Evolutionary conservation across 2,329 filamentous ascomycete species (phyloP).

Genomic region (Aphanoascus verrucosus): DNA sequence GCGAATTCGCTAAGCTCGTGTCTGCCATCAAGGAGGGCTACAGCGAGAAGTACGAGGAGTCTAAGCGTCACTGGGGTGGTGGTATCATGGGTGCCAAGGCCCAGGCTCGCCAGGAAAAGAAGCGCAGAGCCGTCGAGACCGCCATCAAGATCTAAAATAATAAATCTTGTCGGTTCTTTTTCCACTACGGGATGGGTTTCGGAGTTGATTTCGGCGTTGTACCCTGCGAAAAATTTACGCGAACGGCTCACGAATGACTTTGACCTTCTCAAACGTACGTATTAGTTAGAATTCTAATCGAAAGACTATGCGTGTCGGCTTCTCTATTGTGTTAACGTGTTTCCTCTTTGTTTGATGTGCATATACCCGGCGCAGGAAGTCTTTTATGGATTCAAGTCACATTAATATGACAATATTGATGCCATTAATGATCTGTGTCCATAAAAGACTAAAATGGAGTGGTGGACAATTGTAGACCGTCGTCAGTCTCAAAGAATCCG

Average conservation of each 20-base stretch:
- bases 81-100: constrained; percentile 99
- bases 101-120: constrained; percentile 65
- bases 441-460: not conserved
- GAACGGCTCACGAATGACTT: constrained; percentile 6
- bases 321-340: not conserved
- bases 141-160: constrained; percentile 92
- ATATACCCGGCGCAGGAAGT: constrained; percentile 11
- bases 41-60: constrained; percentile 86
- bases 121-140: constrained; percentile 82
- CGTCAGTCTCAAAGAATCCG: not conserved
- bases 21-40: constrained; percentile 97
- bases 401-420: constrained; percentile 1
- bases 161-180: not conserved
- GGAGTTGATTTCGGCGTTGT: constrained; percentile 2
- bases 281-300: constrained; percentile 8
- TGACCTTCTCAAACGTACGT: not conserved
- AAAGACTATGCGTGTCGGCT: constrained; percentile 5
- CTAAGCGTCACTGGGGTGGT: constrained; percentile 93
- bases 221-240: constrained; percentile 2
- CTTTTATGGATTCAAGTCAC: constrained; percentile 9
- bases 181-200: not conserved
- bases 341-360: constrained; percentile 9
- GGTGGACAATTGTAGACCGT: not conserved
- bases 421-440: constrained; percentile 2
- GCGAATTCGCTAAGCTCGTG: constrained; percentile 91